Percentiles rank a stretch among this genome's conserved stretches.
These are phyloP conservation scores for Ceratocystis alfenasii DNA, from an alignment of 2,329 filamentous ascomycete genomes.

Conservation along the genomic window DNA sequence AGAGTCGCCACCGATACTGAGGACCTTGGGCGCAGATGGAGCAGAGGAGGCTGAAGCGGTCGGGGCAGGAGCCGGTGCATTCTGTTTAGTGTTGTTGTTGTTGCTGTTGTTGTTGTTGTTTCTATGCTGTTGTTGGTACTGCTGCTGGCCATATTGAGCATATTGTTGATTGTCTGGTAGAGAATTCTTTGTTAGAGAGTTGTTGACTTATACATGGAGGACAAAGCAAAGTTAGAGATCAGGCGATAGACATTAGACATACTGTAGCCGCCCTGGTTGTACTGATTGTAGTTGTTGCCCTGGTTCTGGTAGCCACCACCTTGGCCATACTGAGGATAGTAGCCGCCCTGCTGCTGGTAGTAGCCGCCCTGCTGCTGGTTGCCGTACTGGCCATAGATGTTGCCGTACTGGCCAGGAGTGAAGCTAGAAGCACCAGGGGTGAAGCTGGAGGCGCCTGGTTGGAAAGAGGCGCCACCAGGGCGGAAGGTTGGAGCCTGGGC, in stretches of 20 bases:
- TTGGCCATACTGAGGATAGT: conserved; percentile 26
- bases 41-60: conserved; percentile 36
- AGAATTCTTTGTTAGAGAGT: conserved; percentile 1
- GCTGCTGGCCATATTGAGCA: conserved; percentile 39
- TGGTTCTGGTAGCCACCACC: conserved; percentile 30
- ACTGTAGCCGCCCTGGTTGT: conserved; percentile 38
- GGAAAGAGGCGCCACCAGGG: conserved; percentile 42
- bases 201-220: not conserved
- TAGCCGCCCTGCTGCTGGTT: conserved; percentile 37
- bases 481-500: conserved; percentile 37
- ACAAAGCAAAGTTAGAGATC: conserved; percentile 11
- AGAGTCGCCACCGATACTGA: conserved; percentile 55
- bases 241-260: not conserved
- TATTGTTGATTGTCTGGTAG: conserved; percentile 23
- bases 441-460: conserved; percentile 57
- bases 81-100: conserved; percentile 33
- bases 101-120: conserved; percentile 33
- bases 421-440: conserved; percentile 60
- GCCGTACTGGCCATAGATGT: conserved; percentile 47
- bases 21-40: conserved; percentile 42
- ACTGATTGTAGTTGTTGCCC: conserved; percentile 37
- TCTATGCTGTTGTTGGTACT: conserved; percentile 36
- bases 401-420: conserved; percentile 54
- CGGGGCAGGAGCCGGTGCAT: conserved; percentile 37
- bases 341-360: conserved; percentile 39